Conservation (phyloP, 805 yeast species). For the Brettanomyces custersianus region DNA sequence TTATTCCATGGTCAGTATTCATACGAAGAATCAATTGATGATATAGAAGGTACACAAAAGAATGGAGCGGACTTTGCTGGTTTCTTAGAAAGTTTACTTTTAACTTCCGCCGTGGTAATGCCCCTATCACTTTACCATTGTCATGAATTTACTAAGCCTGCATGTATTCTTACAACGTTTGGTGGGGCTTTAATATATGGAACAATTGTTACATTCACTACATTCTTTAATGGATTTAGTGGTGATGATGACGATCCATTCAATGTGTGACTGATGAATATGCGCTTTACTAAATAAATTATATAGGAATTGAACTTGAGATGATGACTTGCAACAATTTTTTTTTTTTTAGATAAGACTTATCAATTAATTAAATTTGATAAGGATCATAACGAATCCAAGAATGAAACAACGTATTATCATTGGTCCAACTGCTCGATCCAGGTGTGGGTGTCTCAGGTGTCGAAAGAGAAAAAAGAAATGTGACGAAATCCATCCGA, state of each 20-base stretch:
- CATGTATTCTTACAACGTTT: constrained; percentile 63
- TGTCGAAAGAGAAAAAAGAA: constrained; percentile 39
- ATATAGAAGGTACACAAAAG: constrained; percentile 33
- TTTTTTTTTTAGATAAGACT: no score
- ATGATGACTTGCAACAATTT: constrained; percentile 3
- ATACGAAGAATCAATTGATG: constrained; percentile 49
- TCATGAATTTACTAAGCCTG: constrained; percentile 56
- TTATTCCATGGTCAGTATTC: constrained; percentile 33
- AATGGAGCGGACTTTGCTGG: constrained; percentile 69
- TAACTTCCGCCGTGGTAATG: constrained; percentile 63
- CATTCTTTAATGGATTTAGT: constrained; percentile 58
- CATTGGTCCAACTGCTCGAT: constrained; percentile 26
- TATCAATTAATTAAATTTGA: no score
- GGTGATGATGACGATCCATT: constrained; percentile 29
- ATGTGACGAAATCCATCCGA: constrained; percentile 39
- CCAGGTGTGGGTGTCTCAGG: constrained; percentile 29
- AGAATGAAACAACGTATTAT: constrained; percentile 13
- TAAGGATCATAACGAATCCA: no score
- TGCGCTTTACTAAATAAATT: no score
- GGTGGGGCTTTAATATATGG: constrained; percentile 85
- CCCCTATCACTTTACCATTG: constrained; percentile 76
- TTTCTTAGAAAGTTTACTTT: constrained; percentile 67
- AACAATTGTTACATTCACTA: constrained; percentile 73
- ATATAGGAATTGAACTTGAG: constrained; percentile 1
- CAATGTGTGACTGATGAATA: constrained; percentile 3